These are phyloP conservation scores for Auricularia auricula-judae DNA, from an alignment of 768 basidiomycete genomes.

Conservation along the genomic window DNA sequence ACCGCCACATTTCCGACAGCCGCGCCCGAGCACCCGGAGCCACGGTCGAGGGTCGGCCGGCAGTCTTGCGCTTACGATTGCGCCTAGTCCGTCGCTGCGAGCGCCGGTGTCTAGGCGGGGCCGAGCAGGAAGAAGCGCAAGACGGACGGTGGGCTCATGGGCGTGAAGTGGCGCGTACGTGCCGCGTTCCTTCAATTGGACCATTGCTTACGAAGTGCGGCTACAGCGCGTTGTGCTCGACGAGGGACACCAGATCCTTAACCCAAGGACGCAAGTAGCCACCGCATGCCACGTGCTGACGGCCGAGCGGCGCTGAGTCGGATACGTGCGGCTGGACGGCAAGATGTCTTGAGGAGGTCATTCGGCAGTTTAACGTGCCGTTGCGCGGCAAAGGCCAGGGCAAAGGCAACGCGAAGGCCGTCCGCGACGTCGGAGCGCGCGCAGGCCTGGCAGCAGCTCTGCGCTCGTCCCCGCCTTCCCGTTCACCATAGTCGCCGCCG, in stretches of 20 bases:
- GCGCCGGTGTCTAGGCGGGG: constrained; percentile 8
- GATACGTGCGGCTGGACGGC: constrained; percentile 76
- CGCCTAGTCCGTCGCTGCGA: not conserved
- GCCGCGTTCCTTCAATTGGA: not conserved
- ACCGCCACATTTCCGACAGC: too few relatives aligned
- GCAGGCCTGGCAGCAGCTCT: too few relatives aligned
- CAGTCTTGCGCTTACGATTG: not conserved
- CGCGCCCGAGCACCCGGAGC: too few relatives aligned
- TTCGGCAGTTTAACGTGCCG: constrained; percentile 64
- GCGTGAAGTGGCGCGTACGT: constrained; percentile 69
- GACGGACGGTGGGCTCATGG: constrained; percentile 45
- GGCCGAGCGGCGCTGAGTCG: constrained; percentile 67
- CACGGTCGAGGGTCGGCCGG: too few relatives aligned
- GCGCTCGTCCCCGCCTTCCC: too few relatives aligned
- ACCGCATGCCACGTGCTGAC: constrained; percentile 49
- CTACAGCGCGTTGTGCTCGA: constrained; percentile 67
- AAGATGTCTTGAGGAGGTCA: constrained; percentile 73
- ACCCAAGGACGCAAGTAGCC: constrained; percentile 78
- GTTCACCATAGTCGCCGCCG: too few relatives aligned
- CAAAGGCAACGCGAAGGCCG: constrained; percentile 17
- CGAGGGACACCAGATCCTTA: constrained; percentile 82
- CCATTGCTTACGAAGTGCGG: not conserved
- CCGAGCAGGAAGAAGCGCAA: constrained; percentile 55
- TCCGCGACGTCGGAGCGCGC: too few relatives aligned
- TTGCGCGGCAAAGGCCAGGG: constrained; percentile 16